Evolutionary conservation across 2,329 filamentous ascomycete genomes (phyloP), one percentile per base, ranked within the genome.

Genomic region (Aspergillus japonicus): DNA sequence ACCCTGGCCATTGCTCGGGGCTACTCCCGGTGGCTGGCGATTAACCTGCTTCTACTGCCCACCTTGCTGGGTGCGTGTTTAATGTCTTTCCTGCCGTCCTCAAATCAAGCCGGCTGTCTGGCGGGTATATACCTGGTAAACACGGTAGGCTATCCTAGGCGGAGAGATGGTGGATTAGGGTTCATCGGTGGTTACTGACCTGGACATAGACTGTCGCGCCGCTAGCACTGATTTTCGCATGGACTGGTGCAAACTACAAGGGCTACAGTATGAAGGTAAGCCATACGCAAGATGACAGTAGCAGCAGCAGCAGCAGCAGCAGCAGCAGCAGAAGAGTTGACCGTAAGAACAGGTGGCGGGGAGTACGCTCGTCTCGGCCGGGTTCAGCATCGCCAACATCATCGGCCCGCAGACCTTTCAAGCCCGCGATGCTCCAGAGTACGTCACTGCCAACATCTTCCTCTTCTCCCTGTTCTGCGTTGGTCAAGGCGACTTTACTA

Each of bases 171-270:
- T 4, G 23, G 23, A 3, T 23, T 23, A 23, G 23, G 23, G 23
- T 3, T 23, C 23, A 23, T 23, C 23, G 23, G 23, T 23, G 23
- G 16, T 1, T 4, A 1, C 50, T 71, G 52, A 5, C 60, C 7
- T 19, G 2, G 16, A 8, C 8, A n/a, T n/a, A 69, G 49, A 77
- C 78, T 23, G 76, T 77, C n/a, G 75, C 76, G 5, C 69, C 75
- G 1, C 67, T 80, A 24, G 78, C 77, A 14, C 59, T 81, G 8
- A 68, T 80, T 26, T 75, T 77, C 29, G 74, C 75, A 0, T 80
- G 76, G 77, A 79, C 79, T 10, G 76, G 77, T 5, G 76, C 72
- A 4, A 82, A 83, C 56, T 76, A 78, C 44, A 79, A 78, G 8
- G 80, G 79, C 0, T 79, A 82, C 56, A 81, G 80, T 2, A 82